phyloP scores from a whole-genome alignment of 257 asterid genomes.

The Solanum corneliomulleri region DNA sequence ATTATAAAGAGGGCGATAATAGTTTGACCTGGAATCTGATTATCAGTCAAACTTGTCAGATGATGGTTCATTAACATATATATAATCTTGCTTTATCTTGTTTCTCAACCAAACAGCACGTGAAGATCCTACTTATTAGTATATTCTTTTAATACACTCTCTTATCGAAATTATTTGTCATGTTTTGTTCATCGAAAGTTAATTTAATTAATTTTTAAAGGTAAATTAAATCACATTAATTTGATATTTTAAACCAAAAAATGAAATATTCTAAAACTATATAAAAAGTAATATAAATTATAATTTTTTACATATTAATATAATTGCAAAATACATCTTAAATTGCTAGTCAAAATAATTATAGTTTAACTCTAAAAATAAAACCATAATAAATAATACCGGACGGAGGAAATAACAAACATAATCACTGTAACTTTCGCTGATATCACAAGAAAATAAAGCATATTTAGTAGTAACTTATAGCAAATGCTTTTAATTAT shows the following conservation, averaged over 20 bases:
- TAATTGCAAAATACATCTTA: no score
- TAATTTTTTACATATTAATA: no score
- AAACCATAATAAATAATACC: no score
- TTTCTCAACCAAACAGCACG: background rate
- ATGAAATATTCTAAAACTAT: no score
- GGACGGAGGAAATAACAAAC: no score
- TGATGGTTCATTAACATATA: background rate
- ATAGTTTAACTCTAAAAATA: no score
- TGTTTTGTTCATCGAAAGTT: accelerated
- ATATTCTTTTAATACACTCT: background rate
- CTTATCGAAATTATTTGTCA: no score
- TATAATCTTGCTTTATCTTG: background rate
- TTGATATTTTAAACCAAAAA: no score
- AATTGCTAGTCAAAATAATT: no score
- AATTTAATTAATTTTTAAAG: no score
- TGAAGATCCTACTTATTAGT: background rate
- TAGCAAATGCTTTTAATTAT: background rate
- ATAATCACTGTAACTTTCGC: background rate
- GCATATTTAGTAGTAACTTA: background rate
- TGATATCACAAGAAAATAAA: background rate
- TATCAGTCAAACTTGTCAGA: background rate
- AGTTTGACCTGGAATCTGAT: background rate
- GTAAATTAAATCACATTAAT: no score
- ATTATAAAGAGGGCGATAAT: background rate
- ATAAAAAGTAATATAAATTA: no score